Percentiles rank a stretch among this genome's conserved stretches.
phyloP scores from a whole-genome alignment of 139 green algal species.

The Picochlorum sp. region DNA sequence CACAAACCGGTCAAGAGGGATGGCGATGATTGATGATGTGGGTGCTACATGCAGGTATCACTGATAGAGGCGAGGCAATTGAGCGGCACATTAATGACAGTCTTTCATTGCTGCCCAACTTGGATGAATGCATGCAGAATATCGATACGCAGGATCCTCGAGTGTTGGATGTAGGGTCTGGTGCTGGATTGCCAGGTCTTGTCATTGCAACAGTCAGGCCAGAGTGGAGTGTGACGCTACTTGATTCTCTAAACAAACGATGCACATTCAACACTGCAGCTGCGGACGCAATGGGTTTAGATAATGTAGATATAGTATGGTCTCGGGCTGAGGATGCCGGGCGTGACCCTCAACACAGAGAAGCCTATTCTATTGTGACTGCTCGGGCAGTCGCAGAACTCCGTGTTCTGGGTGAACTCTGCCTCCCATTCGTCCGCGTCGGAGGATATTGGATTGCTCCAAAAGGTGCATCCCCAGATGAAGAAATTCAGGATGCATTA shows the following conservation, averaged over 20 bases:
- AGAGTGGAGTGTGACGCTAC: slow-evolving; percentile 67
- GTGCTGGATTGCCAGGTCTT: slow-evolving; percentile 77
- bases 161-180: slow-evolving; percentile 85
- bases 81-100: slow-evolving; percentile 65
- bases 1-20: no score
- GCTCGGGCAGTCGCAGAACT: slow-evolving; percentile 81
- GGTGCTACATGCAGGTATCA: slow-evolving; percentile 39
- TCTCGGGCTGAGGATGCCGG: slow-evolving; percentile 60
- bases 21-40: not conserved
- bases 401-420: slow-evolving; percentile 77
- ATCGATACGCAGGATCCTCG: not conserved
- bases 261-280: slow-evolving; percentile 35
- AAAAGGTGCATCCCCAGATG: slow-evolving; percentile 61
- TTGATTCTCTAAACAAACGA: slow-evolving; percentile 75
- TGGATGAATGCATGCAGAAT: slow-evolving; percentile 31
- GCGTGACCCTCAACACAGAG: slow-evolving; percentile 11
- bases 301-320: slow-evolving; percentile 66
- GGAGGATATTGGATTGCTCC: slow-evolving; percentile 73
- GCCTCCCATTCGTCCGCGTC: slow-evolving; percentile 71
- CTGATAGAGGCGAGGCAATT: slow-evolving; percentile 42
- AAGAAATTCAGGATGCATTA: slow-evolving; percentile 37
- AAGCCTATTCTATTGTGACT: slow-evolving; percentile 63
- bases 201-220: slow-evolving; percentile 69
- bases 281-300: slow-evolving; percentile 25
- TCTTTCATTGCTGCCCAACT: slow-evolving; percentile 63